These are phyloP conservation scores for Byssochlamys sp. DNA, from an alignment of 2,329 filamentous ascomycete species.

Conservation along the genomic window DNA sequence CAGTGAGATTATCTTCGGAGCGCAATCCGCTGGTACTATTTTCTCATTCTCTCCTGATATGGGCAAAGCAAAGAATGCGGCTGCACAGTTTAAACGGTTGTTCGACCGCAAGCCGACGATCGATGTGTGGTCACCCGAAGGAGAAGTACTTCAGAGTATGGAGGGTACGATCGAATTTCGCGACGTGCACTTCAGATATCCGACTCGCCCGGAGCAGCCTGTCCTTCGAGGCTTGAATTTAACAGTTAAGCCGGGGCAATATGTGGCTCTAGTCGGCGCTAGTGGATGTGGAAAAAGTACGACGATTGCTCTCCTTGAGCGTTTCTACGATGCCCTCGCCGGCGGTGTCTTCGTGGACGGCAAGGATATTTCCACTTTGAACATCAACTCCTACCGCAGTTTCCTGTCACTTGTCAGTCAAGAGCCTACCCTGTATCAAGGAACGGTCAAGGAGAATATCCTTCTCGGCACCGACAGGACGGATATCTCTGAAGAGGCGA, in stretches of 20 bases:
- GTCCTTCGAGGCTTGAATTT: slow-evolving; percentile 73
- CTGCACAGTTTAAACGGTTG: slow-evolving; percentile 66
- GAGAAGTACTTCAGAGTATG: slow-evolving; percentile 52
- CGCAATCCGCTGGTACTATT: slow-evolving; percentile 79
- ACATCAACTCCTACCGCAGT: slow-evolving; percentile 76
- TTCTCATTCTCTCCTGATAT: slow-evolving; percentile 88
- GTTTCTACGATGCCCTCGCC: slow-evolving; percentile 81
- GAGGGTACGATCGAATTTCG: slow-evolving; percentile 80
- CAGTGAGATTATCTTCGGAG: slow-evolving; percentile 76
- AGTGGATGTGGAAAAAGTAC: slow-evolving; percentile 92
- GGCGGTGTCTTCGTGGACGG: slow-evolving; percentile 76
- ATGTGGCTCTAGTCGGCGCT: slow-evolving; percentile 74
- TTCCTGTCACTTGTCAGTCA: slow-evolving; percentile 83
- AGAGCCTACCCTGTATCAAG: slow-evolving; percentile 89
- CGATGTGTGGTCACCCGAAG: slow-evolving; percentile 68
- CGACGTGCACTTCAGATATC: slow-evolving; percentile 88
- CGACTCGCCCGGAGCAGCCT: slow-evolving; percentile 81
- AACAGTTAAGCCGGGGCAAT: slow-evolving; percentile 38
- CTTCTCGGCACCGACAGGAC: slow-evolving; percentile 62
- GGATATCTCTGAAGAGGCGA: slow-evolving; percentile 58
- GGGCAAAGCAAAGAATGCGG: slow-evolving; percentile 82
- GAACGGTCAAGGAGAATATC: slow-evolving; percentile 83
- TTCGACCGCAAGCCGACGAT: slow-evolving; percentile 76
- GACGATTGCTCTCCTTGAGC: slow-evolving; percentile 80
- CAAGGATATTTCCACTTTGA: slow-evolving; percentile 68